Evolutionary conservation across 2,329 filamentous ascomycete genomes (phyloP).

Genomic region (Neopestalotiopsis sp.): DNA sequence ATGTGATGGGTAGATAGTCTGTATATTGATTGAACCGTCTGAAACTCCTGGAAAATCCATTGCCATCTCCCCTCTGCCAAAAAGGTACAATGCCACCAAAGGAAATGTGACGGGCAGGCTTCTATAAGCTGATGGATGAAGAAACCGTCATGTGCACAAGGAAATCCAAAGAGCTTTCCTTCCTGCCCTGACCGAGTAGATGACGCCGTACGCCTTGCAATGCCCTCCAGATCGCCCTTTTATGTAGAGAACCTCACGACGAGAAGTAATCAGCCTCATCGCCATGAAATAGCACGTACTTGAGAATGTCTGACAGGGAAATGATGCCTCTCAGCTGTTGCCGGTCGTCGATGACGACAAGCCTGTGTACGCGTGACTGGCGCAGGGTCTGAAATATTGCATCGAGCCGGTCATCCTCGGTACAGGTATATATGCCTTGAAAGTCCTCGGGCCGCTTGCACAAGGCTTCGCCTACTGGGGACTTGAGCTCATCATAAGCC

Average conservation of each 20-base stretch:
- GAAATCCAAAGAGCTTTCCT: not conserved
- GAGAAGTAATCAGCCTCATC: slow-evolving; percentile 60
- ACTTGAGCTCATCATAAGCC: slow-evolving; percentile 86
- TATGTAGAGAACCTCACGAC: slow-evolving; percentile 18
- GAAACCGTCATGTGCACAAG: not conserved
- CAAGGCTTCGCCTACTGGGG: slow-evolving; percentile 86
- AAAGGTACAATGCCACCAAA: not conserved
- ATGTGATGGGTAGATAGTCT: not conserved
- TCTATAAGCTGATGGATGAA: not conserved
- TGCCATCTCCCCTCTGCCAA: not conserved
- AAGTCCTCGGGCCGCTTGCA: slow-evolving; percentile 89
- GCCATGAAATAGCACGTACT: slow-evolving; percentile 87
- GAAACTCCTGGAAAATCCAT: not conserved
- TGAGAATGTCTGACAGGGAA: slow-evolving; percentile 93
- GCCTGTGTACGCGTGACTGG: slow-evolving; percentile 89
- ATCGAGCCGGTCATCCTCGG: slow-evolving; percentile 86
- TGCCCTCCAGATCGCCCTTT: slow-evolving; percentile 26
- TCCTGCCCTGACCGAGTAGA: slow-evolving; percentile 17
- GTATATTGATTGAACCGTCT: slow-evolving; percentile 1
- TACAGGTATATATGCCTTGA: slow-evolving; percentile 95
- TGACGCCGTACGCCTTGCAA: slow-evolving; percentile 40
- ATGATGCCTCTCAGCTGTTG: slow-evolving; percentile 86
- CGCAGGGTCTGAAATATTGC: slow-evolving; percentile 97
- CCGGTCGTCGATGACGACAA: slow-evolving; percentile 92
- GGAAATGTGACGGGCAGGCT: slow-evolving; percentile 6